Evolutionary conservation across 2,329 filamentous ascomycete genomes (phyloP).

Genomic region (Sodiomyces alkalinus): DNA sequence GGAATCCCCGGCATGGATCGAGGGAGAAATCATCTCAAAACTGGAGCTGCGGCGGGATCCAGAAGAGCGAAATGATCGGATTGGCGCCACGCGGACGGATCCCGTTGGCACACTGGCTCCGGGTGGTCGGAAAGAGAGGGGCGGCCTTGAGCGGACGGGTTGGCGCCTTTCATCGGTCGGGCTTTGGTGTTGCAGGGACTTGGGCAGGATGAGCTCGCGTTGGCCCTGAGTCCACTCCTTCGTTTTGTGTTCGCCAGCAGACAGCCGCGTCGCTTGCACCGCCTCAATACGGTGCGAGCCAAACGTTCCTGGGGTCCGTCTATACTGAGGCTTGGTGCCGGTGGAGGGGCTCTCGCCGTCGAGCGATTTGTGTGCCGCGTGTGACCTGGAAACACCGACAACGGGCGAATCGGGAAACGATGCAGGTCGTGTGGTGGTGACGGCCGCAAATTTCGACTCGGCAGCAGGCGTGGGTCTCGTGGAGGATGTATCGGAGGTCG

Average conservation of each 20-base stretch:
- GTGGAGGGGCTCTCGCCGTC: constrained; percentile 6
- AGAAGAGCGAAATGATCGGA: constrained; percentile 40
- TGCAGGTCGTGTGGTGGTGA: constrained; percentile 17
- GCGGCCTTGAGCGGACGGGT: constrained; percentile 24
- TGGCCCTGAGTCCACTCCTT: constrained; percentile 25
- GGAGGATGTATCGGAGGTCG: constrained; percentile 20
- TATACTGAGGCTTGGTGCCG: constrained; percentile 17
- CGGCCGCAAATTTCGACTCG: constrained; percentile 10
- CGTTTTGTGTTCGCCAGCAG: constrained; percentile 14
- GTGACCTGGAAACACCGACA: constrained; percentile 7
- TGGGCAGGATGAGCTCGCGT: constrained; percentile 31
- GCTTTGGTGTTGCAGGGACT: constrained; percentile 20
- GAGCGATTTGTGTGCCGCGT: background rate
- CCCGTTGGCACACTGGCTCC: constrained; percentile 14
- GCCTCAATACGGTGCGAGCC: constrained; percentile 18
- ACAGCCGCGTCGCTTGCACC: constrained; percentile 8
- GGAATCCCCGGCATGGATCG: constrained; percentile 25
- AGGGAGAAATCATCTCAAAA: constrained; percentile 34
- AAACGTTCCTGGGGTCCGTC: constrained; percentile 23
- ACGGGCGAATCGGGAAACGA: constrained; percentile 19
- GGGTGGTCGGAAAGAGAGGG: constrained; percentile 33
- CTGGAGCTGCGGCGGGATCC: constrained; percentile 38
- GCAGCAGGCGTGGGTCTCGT: constrained; percentile 9
- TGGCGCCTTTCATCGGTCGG: constrained; percentile 32
- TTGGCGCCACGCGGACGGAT: constrained; percentile 32